These are phyloP conservation scores for Ceratocystis lukuohia DNA, from an alignment of 2,329 filamentous ascomycete species.

Conservation along the genomic window DNA sequence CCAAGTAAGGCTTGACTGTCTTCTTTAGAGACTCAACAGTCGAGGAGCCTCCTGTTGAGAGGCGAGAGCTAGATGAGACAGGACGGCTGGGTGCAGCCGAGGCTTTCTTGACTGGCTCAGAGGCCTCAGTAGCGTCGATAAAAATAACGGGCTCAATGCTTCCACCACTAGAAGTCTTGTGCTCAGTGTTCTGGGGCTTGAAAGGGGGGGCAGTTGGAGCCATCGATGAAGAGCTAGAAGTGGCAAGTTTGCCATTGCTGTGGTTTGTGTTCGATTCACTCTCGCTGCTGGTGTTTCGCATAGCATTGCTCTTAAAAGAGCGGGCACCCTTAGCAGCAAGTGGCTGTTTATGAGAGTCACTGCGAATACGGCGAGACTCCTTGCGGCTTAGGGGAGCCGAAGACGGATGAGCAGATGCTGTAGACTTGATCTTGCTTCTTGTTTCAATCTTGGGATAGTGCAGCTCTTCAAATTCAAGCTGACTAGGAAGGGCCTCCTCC, in stretches of 20 bases:
- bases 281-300: conserved; percentile 12
- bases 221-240: conserved; percentile 8
- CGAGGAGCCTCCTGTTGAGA: not conserved
- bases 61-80: conserved; percentile 1
- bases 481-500: conserved; percentile 33
- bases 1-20: conserved; percentile 36
- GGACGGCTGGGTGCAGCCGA: not conserved
- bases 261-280: conserved; percentile 6
- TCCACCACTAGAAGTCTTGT: not conserved
- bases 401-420: conserved; percentile 3
- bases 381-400: conserved; percentile 14
- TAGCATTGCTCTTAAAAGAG: conserved; percentile 8
- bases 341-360: conserved; percentile 13
- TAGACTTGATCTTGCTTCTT: conserved; percentile 21
- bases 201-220: conserved; percentile 14
- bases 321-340: not conserved
- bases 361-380: conserved; percentile 16
- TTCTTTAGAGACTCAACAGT: conserved; percentile 16
- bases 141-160: conserved; percentile 6
- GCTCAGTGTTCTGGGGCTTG: conserved; percentile 13
- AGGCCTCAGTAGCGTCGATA: conserved; percentile 8
- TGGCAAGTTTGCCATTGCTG: not conserved
- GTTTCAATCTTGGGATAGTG: conserved; percentile 30
- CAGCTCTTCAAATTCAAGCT: conserved; percentile 34
- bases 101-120: conserved; percentile 11